Conservation (phyloP, 1,284 basidiomycete species). For the Irpex sp. region DNA sequence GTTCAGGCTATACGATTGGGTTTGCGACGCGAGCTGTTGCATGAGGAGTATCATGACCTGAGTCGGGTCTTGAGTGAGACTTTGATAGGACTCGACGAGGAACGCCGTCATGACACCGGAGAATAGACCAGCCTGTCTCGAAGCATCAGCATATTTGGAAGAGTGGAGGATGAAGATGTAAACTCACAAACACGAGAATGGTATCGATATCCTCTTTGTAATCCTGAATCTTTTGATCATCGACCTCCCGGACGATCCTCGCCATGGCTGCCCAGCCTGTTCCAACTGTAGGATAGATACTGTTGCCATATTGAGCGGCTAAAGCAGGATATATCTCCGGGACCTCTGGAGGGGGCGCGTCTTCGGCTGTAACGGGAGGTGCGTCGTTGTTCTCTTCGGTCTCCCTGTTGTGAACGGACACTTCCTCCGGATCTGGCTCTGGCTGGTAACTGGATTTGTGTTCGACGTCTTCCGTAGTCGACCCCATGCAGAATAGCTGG, state of each 20-base stretch:
- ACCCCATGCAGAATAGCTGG: neutral
- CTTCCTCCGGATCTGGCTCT: neutral
- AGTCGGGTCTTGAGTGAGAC: neutral
- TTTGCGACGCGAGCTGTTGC: slow-evolving; percentile 1
- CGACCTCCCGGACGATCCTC: slow-evolving; percentile 5
- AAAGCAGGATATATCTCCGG: neutral
- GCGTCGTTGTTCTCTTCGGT: neutral
- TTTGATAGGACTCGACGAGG: slow-evolving; percentile 8
- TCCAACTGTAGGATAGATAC: neutral
- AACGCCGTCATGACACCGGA: slow-evolving; percentile 11
- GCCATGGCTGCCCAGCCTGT: slow-evolving; percentile 4
- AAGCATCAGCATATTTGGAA: neutral
- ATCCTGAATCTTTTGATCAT: slow-evolving; percentile 6
- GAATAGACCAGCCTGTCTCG: slow-evolving; percentile 9
- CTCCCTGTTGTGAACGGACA: neutral
- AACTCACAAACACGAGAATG: slow-evolving; percentile 9
- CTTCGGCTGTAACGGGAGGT: neutral
- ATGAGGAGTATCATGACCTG: neutral
- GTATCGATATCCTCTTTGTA: slow-evolving; percentile 13
- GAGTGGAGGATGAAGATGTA: neutral
- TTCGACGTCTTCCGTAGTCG: neutral
- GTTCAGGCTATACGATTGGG: slow-evolving; percentile 3
- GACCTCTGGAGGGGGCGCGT: neutral
- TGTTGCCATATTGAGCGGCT: neutral
- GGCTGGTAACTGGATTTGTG: neutral